phyloP scores from a whole-genome alignment of 148 eudicot genomes.

The Polygonum aviculare region DNA sequence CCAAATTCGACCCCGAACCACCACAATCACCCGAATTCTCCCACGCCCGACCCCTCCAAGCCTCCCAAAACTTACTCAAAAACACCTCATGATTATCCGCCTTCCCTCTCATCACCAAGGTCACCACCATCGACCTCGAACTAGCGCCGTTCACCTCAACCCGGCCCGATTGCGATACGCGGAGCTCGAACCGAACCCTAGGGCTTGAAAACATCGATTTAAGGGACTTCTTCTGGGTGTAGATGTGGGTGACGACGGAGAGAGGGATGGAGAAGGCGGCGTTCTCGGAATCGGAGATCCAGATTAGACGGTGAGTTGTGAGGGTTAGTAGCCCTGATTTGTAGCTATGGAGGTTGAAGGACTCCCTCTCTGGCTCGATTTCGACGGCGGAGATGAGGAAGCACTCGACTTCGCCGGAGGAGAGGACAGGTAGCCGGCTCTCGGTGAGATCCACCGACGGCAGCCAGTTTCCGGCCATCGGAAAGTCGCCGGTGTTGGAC shows the following conservation, averaged over 20 bases:
- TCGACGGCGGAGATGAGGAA: constrained; percentile 61
- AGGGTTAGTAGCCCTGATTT: constrained; percentile 61
- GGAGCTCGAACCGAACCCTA: constrained; percentile 48
- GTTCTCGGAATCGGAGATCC: constrained; percentile 25
- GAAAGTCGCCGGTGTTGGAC: background rate
- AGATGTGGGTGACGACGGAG: constrained; percentile 46
- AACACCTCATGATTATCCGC: constrained; percentile 54
- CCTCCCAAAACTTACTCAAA: constrained; percentile 56
- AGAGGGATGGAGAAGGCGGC: constrained; percentile 40
- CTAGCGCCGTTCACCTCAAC: constrained; percentile 22
- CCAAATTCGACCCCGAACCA: constrained; percentile 16
- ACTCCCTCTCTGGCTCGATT: constrained; percentile 33
- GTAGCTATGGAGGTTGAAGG: constrained; percentile 29
- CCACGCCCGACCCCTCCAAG: constrained; percentile 74
- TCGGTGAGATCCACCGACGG: constrained; percentile 52
- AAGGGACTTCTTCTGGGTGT: constrained; percentile 53
- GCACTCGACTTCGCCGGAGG: constrained; percentile 54
- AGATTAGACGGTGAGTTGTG: constrained; percentile 77
- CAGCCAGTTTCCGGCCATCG: constrained; percentile 49
- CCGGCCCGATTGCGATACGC: constrained; percentile 32
- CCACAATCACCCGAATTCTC: constrained; percentile 26
- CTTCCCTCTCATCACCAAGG: constrained; percentile 67
- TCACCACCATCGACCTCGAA: constrained; percentile 28
- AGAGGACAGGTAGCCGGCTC: constrained; percentile 52
- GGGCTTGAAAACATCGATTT: constrained; percentile 67